phyloP scores from a whole-genome alignment of 78 protist species.

The Dictyostelium intermedium region DNA sequence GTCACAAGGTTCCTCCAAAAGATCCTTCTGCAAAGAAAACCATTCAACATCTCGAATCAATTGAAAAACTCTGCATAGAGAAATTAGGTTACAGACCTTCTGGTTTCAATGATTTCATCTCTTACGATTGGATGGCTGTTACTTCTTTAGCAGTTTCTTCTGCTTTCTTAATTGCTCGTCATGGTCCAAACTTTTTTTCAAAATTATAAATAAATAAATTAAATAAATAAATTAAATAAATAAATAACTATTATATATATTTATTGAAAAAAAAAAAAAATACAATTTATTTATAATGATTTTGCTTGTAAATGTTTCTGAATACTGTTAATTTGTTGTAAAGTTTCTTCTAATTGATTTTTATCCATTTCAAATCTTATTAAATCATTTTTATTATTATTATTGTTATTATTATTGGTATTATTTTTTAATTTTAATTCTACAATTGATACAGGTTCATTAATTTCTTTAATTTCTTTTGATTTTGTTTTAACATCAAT shows the following conservation, averaged over 20 bases:
- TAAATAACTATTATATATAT: not conserved
- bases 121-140: slow-evolving; percentile 72
- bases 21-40: slow-evolving; percentile 70
- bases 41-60: slow-evolving; percentile 12
- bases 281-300: not conserved
- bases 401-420: not conserved
- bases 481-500: slow-evolving; percentile 71
- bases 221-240: too few species aligned
- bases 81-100: slow-evolving; percentile 69
- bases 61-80: slow-evolving; percentile 49
- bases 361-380: slow-evolving; percentile 78
- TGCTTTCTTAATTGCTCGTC: slow-evolving; percentile 68
- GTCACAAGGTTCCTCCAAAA: slow-evolving; percentile 24
- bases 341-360: slow-evolving; percentile 55
- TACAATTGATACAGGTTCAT: slow-evolving; percentile 66
- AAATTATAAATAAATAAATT: not conserved
- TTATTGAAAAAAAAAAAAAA: not conserved
- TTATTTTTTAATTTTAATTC: slow-evolving; percentile 36
- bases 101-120: slow-evolving; percentile 61
- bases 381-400: not conserved
- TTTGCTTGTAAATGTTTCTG: slow-evolving; percentile 61
- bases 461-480: slow-evolving; percentile 54
- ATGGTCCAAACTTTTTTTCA: slow-evolving; percentile 76
- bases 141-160: slow-evolving; percentile 60
- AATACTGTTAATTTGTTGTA: slow-evolving; percentile 67